These are phyloP conservation scores for Suillus spraguei DNA, from an alignment of 768 basidiomycete species.

Conservation along the genomic window DNA sequence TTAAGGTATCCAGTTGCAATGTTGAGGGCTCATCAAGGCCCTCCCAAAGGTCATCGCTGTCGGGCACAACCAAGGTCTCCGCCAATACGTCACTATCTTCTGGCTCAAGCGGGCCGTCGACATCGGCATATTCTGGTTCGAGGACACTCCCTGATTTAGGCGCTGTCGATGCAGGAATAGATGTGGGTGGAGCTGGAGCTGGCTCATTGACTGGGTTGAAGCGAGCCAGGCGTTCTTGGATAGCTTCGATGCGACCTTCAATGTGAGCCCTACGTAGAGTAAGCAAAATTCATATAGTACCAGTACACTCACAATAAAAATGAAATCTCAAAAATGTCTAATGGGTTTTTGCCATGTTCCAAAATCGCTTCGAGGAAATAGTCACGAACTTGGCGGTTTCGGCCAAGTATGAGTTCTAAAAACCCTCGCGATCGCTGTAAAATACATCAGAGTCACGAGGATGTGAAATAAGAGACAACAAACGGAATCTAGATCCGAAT, in stretches of 20 bases:
- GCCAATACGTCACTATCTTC: slow-evolving; percentile 25
- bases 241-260: slow-evolving; percentile 40
- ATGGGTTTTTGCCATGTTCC: background rate
- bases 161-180: background rate
- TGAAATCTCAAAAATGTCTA: slow-evolving; percentile 4
- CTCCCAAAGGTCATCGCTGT: slow-evolving; percentile 54
- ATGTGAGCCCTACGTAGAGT: slow-evolving; percentile 34
- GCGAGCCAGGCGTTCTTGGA: slow-evolving; percentile 37
- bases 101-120: slow-evolving; percentile 19
- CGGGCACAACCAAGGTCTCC: slow-evolving; percentile 26
- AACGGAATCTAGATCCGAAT: background rate
- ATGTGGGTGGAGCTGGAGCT: slow-evolving; percentile 7
- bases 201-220: slow-evolving; percentile 7
- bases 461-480: background rate
- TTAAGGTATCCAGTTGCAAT: slow-evolving; percentile 33
- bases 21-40: slow-evolving; percentile 39
- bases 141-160: background rate
- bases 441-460: background rate
- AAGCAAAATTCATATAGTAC: slow-evolving; percentile 21
- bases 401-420: background rate
- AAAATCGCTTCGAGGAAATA: background rate
- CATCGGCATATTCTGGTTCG: slow-evolving; percentile 8
- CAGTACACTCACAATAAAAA: background rate
- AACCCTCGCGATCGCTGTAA: slow-evolving; percentile 7
- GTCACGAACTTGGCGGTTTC: slow-evolving; percentile 3